phyloP scores from a whole-genome alignment of 345 rosid genomes.

The Geranium brycei region DNA sequence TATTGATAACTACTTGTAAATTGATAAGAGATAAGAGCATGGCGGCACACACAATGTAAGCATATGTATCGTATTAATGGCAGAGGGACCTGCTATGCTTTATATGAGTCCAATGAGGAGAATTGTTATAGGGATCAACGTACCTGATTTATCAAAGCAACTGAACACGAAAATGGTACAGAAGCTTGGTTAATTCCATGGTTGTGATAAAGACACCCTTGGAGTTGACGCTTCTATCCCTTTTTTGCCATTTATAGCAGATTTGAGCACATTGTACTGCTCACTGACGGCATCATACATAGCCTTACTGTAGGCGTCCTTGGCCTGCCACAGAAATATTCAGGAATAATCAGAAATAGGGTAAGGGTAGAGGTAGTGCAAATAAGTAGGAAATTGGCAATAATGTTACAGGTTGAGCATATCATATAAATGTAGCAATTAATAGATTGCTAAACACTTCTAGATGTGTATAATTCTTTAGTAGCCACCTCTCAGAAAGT shows the following conservation, averaged over 20 bases:
- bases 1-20: no score
- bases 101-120: no score
- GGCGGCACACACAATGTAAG: background rate
- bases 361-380: background rate
- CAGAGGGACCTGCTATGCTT: background rate
- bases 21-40: no score
- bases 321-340: conserved; percentile 41
- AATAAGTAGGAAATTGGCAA: background rate
- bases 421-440: background rate
- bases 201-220: conserved; percentile 61
- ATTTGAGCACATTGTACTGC: conserved; percentile 58
- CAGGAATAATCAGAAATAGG: conserved; percentile 1
- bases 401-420: background rate
- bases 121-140: no score
- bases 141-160: background rate
- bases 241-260: conserved; percentile 50
- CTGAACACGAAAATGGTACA: conserved; percentile 8
- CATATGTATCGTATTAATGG: background rate
- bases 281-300: conserved; percentile 46
- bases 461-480: background rate
- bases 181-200: conserved; percentile 48
- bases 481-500: background rate
- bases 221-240: conserved; percentile 58
- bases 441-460: no score
- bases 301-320: conserved; percentile 40